phyloP scores from a whole-genome alignment of 2,329 filamentous ascomycete species.

The Eurotiales sp. region DNA sequence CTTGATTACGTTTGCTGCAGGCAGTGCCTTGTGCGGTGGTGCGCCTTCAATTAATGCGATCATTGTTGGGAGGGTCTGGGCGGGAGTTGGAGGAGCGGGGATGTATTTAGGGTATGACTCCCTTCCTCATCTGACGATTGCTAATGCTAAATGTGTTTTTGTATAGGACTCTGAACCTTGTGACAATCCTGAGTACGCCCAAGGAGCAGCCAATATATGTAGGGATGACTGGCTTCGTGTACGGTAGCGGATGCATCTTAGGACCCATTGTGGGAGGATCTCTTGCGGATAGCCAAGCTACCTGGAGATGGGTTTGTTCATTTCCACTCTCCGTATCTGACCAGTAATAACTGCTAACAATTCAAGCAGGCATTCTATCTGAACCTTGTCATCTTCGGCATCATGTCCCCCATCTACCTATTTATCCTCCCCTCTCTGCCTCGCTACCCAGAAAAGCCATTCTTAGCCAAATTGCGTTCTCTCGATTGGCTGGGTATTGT shows the following conservation, averaged over 20 bases:
- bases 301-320: conserved; percentile 22
- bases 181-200: conserved; percentile 20
- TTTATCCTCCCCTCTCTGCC: conserved; percentile 35
- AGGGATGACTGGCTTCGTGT: conserved; percentile 24
- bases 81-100: conserved; percentile 30
- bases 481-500: conserved; percentile 46
- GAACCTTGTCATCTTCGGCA: conserved; percentile 48
- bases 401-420: conserved; percentile 40
- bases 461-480: conserved; percentile 21
- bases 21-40: conserved; percentile 40
- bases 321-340: neutral
- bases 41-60: conserved; percentile 45
- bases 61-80: conserved; percentile 40
- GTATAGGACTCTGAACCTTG: conserved; percentile 21
- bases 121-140: no score
- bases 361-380: conserved; percentile 44
- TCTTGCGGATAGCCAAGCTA: conserved; percentile 25
- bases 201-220: conserved; percentile 25
- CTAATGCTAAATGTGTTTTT: no score
- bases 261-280: conserved; percentile 38
- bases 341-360: no score
- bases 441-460: conserved; percentile 19
- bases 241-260: conserved; percentile 30
- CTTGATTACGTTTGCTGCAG: conserved; percentile 29
- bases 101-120: conserved; percentile 33